A percentile compares a stretch with the other conserved stretches of the same genome.
Conservation (phyloP, 2,329 filamentous ascomycete species). For the Ceratocystis cacaofunesta region DNA sequence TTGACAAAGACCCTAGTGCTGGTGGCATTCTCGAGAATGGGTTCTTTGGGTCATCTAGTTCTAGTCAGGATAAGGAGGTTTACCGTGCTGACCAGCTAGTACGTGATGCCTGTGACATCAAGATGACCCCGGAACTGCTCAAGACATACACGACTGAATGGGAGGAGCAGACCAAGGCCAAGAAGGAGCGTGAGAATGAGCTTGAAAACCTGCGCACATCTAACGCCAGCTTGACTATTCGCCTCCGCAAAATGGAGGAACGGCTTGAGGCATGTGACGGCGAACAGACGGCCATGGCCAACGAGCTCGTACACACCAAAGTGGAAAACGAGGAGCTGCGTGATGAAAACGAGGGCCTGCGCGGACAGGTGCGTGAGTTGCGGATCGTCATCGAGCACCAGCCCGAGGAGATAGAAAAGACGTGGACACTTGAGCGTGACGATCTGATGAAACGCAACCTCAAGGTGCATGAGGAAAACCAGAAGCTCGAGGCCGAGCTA, state of each 20-base stretch:
- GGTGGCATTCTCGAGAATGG: constrained; percentile 88
- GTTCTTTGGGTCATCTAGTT: constrained; percentile 87
- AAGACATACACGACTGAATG: constrained; percentile 72
- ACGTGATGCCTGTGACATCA: constrained; percentile 77
- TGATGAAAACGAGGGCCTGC: constrained; percentile 79
- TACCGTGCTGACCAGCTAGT: constrained; percentile 91
- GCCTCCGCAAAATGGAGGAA: constrained; percentile 75
- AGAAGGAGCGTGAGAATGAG: constrained; percentile 72
- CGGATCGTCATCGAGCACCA: constrained; percentile 79
- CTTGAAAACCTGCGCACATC: constrained; percentile 55
- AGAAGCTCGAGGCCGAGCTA: constrained; percentile 74
- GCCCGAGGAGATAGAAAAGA: constrained; percentile 71
- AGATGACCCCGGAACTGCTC: constrained; percentile 69
- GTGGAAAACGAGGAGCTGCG: constrained; percentile 82
- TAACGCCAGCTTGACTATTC: constrained; percentile 52
- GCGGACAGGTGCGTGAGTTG: constrained; percentile 71
- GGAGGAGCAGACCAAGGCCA: constrained; percentile 74
- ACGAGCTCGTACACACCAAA: constrained; percentile 80
- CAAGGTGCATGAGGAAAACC: constrained; percentile 88
- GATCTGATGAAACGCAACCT: constrained; percentile 82
- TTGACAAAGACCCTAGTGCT: constrained; percentile 84
- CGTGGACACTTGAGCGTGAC: constrained; percentile 73
- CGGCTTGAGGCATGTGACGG: constrained; percentile 75
- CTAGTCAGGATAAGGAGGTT: constrained; percentile 83
- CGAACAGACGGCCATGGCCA: constrained; percentile 82